These are phyloP conservation scores for Pseudisothecium myosuroides DNA, from an alignment of 225 moss, liverwort and hornwort species.

Conservation along the genomic window DNA sequence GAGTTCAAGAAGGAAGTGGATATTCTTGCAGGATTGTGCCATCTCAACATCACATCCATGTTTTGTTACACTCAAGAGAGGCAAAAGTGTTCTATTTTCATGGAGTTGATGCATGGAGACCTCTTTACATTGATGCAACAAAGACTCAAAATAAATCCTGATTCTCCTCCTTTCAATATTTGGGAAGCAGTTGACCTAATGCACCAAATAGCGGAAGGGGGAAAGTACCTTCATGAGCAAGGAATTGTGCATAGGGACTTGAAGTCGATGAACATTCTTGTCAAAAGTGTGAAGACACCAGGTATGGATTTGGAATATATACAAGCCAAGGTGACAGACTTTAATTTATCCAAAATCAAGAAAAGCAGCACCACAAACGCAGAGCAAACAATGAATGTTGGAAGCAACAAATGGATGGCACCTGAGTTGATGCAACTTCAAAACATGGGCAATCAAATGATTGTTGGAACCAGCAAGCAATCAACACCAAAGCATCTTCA, in stretches of 20 bases:
- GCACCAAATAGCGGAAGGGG: background rate
- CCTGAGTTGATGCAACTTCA: background rate
- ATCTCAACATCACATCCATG: background rate
- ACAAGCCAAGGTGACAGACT: background rate
- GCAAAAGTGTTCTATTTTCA: background rate
- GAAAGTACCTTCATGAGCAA: background rate
- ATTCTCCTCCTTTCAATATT: background rate
- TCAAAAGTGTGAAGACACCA: background rate
- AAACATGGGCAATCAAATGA: fast-evolving
- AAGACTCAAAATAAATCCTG: fast-evolving
- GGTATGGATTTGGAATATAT: background rate
- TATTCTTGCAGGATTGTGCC: background rate
- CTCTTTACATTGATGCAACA: background rate
- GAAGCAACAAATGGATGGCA: background rate
- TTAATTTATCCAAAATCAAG: background rate
- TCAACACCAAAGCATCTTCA: background rate
- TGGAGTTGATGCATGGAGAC: background rate
- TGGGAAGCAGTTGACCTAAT: background rate
- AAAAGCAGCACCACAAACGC: fast-evolving
- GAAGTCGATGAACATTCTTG: background rate
- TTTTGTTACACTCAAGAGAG: background rate
- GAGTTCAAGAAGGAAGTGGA: background rate
- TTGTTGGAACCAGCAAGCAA: background rate
- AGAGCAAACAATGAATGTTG: background rate
- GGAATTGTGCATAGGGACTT: background rate